phyloP scores from a whole-genome alignment of 441 rosid genomes.

The Breynia disticha region DNA sequence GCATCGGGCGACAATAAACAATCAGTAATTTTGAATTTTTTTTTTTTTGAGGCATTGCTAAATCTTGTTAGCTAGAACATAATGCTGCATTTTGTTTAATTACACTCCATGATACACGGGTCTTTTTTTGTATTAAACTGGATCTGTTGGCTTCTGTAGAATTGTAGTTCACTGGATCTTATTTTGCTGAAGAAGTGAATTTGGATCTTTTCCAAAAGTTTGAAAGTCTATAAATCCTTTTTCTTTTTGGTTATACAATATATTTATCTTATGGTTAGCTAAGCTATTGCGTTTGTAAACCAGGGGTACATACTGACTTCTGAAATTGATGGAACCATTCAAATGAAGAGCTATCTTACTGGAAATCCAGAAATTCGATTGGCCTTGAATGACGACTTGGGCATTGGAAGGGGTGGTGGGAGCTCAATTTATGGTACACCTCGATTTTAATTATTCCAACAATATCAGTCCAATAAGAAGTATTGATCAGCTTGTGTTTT shows the following conservation, averaged over 20 bases:
- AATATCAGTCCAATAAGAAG: not conserved
- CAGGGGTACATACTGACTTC: constrained; percentile 97
- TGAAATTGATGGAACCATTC: constrained; percentile 97
- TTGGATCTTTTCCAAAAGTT: no score
- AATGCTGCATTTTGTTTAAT: not conserved
- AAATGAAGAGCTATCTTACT: constrained; percentile 94
- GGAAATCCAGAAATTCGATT: constrained; percentile 95
- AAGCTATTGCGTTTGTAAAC: constrained; percentile 4
- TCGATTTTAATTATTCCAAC: not conserved
- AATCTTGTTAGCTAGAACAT: not conserved
- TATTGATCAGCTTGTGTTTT: not conserved
- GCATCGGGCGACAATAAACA: no score
- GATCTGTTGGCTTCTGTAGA: not conserved
- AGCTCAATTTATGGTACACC: constrained; percentile 69
- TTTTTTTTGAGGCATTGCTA: not conserved
- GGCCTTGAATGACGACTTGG: constrained; percentile 87
- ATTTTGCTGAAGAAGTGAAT: not conserved
- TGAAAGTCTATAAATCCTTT: no score
- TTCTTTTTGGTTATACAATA: not conserved
- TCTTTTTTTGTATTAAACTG: not conserved
- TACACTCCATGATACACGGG: not conserved
- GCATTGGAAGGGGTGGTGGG: constrained; percentile 79
- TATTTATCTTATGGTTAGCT: not conserved
- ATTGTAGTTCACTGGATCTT: not conserved
- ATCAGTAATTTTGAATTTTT: not conserved